Evolutionary conservation across 2,329 filamentous ascomycete genomes (phyloP).

Genomic region (Fusarium tuaranense): DNA sequence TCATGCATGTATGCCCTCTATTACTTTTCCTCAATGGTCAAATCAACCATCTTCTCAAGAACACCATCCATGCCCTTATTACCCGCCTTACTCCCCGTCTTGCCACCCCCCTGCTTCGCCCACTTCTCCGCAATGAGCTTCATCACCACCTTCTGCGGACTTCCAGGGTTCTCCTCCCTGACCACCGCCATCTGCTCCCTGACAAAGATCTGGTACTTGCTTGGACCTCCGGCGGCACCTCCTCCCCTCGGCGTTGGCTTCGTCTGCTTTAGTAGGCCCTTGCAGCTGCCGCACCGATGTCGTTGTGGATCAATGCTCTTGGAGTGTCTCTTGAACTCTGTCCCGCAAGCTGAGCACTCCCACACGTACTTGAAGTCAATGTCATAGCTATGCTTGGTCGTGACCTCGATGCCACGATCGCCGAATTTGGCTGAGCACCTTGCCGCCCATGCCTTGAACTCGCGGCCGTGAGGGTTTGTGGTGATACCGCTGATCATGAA

Average conservation of each 20-base stretch:
- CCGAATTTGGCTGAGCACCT: conserved; percentile 69
- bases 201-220: conserved; percentile 65
- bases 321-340: conserved; percentile 85
- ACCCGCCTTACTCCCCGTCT: conserved; percentile 13
- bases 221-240: conserved; percentile 38
- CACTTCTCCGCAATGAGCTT: conserved; percentile 73
- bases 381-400: conserved; percentile 88
- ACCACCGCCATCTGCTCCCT: conserved; percentile 76
- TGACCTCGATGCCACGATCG: conserved; percentile 77
- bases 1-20: conserved; percentile 4
- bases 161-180: conserved; percentile 65
- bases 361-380: conserved; percentile 96
- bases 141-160: conserved; percentile 77
- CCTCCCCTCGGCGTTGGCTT: conserved; percentile 73
- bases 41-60: conserved; percentile 40
- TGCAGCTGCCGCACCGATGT: conserved; percentile 84
- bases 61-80: conserved; percentile 36
- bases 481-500: conserved; percentile 86
- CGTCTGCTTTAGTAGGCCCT: conserved; percentile 76
- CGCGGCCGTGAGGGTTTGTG: conserved; percentile 82
- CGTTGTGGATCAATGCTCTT: conserved; percentile 81
- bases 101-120: conserved; percentile 60
- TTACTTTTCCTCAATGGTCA: conserved; percentile 41
- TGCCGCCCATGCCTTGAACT: conserved; percentile 82
- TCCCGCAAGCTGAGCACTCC: conserved; percentile 76